Percentiles rank a stretch among this genome's conserved stretches.
Evolutionary conservation across 371 early-diverging fungal species (phyloP).

Genomic region (Mucor saturninus): DNA sequence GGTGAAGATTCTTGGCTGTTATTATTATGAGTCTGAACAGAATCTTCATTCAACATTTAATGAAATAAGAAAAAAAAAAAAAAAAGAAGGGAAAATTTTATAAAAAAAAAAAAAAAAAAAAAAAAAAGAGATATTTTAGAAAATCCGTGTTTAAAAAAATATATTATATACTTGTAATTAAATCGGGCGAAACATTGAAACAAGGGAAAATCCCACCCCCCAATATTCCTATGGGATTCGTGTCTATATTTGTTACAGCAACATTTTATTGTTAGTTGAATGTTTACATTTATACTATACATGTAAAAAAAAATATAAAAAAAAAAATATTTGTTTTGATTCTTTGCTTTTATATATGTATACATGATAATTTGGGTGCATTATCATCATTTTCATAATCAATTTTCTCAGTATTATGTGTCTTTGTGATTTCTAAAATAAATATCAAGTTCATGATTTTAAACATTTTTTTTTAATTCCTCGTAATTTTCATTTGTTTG

Average conservation of each 20-base stretch:
- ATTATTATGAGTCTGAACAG: slow-evolving; percentile 23
- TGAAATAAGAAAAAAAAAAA: not conserved
- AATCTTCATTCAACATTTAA: slow-evolving; percentile 22
- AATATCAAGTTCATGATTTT: not conserved
- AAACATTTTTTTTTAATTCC: slow-evolving; percentile 1
- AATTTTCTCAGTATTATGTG: not conserved
- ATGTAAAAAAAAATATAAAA: no score
- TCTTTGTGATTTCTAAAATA: not conserved
- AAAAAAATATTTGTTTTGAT: no score
- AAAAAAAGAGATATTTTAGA: not conserved
- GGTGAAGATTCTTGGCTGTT: slow-evolving; percentile 22
- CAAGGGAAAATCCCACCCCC: not conserved
- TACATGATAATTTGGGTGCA: no score
- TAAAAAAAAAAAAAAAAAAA: slow-evolving; percentile 1
- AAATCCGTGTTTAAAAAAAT: not conserved
- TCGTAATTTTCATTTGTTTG: slow-evolving; percentile 7
- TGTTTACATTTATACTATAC: not conserved
- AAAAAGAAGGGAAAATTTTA: not conserved
- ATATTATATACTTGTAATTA: not conserved
- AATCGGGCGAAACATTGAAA: slow-evolving; percentile 22
- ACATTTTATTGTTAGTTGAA: not conserved
- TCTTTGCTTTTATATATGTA: no score
- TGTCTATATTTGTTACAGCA: not conserved
- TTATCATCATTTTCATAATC: no score
- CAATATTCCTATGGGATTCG: slow-evolving; percentile 2